Conservation (phyloP, 2,329 filamentous ascomycete genomes). For the Sporothrix curviconia region DNA sequence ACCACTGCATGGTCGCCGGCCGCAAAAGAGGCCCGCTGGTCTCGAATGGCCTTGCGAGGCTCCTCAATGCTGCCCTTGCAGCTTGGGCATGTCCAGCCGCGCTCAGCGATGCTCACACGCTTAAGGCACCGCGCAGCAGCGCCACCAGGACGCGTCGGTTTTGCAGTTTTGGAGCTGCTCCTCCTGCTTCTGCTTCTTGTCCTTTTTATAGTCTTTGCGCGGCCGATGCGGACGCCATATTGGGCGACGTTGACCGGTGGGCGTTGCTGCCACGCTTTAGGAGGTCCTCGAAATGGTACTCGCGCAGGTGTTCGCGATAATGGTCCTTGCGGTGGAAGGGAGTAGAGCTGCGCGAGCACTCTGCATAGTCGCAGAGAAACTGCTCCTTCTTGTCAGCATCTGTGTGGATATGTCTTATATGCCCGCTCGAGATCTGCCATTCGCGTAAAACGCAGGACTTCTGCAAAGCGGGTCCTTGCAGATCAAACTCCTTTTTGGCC, state of each 20-base stretch:
- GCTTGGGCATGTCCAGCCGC: conserved; percentile 39
- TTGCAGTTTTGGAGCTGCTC: conserved; percentile 31
- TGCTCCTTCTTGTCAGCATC: conserved; percentile 35
- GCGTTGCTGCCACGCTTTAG: conserved; percentile 36
- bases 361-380: conserved; percentile 46
- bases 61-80: conserved; percentile 44
- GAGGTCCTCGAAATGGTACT: conserved; percentile 50
- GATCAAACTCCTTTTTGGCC: conserved; percentile 20
- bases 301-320: conserved; percentile 50
- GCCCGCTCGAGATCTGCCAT: conserved; percentile 49
- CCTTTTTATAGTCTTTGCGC: not conserved
- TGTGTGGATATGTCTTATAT: conserved; percentile 44
- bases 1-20: too few species aligned
- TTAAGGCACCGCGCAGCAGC: conserved; percentile 47
- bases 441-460: conserved; percentile 42
- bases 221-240: conserved; percentile 32
- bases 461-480: conserved; percentile 38
- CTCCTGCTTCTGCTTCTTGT: not conserved
- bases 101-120: conserved; percentile 35
- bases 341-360: conserved; percentile 37
- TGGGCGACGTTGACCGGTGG: conserved; percentile 20
- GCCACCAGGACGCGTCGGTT: conserved; percentile 42
- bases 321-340: conserved; percentile 51
- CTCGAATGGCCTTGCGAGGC: conserved; percentile 21
- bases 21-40: too few species aligned